These are phyloP conservation scores for Irpex sp. DNA, from an alignment of 1,284 basidiomycete genomes.

Conservation along the genomic window DNA sequence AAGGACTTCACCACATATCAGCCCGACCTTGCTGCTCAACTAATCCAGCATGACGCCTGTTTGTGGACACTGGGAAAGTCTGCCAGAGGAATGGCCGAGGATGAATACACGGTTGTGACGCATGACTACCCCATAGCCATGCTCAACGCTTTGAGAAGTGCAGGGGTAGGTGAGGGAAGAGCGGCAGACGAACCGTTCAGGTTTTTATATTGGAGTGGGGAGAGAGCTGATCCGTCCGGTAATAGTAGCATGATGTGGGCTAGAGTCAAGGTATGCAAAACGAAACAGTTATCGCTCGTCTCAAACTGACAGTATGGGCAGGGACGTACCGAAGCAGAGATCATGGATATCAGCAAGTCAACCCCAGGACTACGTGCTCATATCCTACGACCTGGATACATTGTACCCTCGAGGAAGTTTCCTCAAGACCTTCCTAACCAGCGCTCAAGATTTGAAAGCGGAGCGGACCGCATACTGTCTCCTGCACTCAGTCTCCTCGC, in stretches of 20 bases:
- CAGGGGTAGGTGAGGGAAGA: constrained; percentile 22
- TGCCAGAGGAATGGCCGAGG: constrained; percentile 30
- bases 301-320: constrained; percentile 4
- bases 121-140: constrained; percentile 32
- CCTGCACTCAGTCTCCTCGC: constrained; percentile 14
- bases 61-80: constrained; percentile 38
- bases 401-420: constrained; percentile 27
- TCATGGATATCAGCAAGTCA: constrained; percentile 19
- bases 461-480: constrained; percentile 14
- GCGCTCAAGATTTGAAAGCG: constrained; percentile 15
- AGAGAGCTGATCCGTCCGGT: constrained; percentile 28
- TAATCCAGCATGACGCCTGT: constrained; percentile 35
- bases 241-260: constrained; percentile 29
- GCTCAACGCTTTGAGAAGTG: constrained; percentile 29
- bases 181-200: constrained; percentile 26
- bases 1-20: constrained; percentile 34
- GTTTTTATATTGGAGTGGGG: constrained; percentile 33
- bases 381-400: constrained; percentile 29
- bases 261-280: constrained; percentile 29
- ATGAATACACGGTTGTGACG: constrained; percentile 35
- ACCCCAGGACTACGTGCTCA: constrained; percentile 21
- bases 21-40: constrained; percentile 24
- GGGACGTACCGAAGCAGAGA: constrained; percentile 29
- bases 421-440: constrained; percentile 28
- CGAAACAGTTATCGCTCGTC: neutral